phyloP scores from a whole-genome alignment of 1,284 basidiomycete species.

The Rhodotorula glutinis region DNA sequence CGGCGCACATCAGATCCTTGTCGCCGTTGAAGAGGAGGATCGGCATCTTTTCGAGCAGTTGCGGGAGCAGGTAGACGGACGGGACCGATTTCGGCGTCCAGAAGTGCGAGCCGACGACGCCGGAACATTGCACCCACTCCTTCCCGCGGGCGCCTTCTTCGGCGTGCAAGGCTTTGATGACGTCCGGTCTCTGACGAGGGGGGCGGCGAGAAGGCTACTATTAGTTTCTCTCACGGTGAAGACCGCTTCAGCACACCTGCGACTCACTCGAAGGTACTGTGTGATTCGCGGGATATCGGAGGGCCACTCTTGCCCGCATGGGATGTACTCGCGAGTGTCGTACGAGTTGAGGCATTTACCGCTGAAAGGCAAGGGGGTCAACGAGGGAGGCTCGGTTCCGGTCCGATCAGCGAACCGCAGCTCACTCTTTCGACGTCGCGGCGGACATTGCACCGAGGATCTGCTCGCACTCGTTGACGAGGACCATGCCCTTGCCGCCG shows the following conservation, averaged over 20 bases:
- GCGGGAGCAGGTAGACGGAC: slow-evolving; percentile 73
- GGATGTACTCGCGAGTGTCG: slow-evolving; percentile 77
- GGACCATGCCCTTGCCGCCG: slow-evolving; percentile 55
- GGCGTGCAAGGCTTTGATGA: slow-evolving; percentile 82
- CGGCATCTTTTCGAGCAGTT: slow-evolving; percentile 69
- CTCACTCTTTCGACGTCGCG: slow-evolving; percentile 37
- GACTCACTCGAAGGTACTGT: slow-evolving; percentile 70
- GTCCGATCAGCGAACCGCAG: slow-evolving; percentile 47
- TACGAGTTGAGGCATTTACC: slow-evolving; percentile 88
- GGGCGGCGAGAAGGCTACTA: neutral
- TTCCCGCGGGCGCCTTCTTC: slow-evolving; percentile 55
- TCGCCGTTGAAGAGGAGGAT: slow-evolving; percentile 37
- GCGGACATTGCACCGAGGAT: slow-evolving; percentile 64
- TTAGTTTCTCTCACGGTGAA: too few species aligned
- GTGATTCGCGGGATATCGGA: slow-evolving; percentile 74
- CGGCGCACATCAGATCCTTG: slow-evolving; percentile 65
- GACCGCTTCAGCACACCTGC: slow-evolving; percentile 11
- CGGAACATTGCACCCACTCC: slow-evolving; percentile 85
- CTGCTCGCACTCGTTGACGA: slow-evolving; percentile 62
- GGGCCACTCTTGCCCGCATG: slow-evolving; percentile 98
- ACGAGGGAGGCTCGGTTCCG: slow-evolving; percentile 53
- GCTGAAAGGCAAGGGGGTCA: slow-evolving; percentile 1
- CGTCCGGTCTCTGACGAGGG: slow-evolving; percentile 65
- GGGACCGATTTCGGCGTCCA: slow-evolving; percentile 62
- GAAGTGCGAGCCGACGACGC: slow-evolving; percentile 67